These are phyloP conservation scores for Picochlorum sp. DNA, from an alignment of 139 green algal species.

Conservation along the genomic window DNA sequence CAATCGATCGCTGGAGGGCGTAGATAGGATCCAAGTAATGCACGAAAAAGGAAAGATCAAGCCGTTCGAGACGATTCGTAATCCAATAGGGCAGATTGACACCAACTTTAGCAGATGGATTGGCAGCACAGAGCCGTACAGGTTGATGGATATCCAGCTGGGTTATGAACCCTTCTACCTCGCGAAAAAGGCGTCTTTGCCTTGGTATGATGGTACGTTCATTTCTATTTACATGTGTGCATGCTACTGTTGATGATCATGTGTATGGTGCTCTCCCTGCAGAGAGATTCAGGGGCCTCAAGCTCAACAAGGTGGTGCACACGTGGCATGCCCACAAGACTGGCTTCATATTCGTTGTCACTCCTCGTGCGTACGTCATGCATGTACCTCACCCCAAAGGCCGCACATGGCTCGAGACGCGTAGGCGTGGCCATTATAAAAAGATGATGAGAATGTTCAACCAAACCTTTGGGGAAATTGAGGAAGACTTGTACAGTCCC, in stretches of 20 bases:
- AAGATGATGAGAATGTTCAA: slow-evolving; percentile 26
- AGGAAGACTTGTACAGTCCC: slow-evolving; percentile 16
- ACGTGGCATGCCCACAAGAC: slow-evolving; percentile 24
- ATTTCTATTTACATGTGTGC: slow-evolving; percentile 7
- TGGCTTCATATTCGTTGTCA: slow-evolving; percentile 22
- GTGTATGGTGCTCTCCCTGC: not conserved
- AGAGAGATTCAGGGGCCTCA: slow-evolving; percentile 35
- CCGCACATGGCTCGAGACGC: slow-evolving; percentile 17
- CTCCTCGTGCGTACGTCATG: slow-evolving; percentile 22
- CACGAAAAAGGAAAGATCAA: slow-evolving; percentile 6
- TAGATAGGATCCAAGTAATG: slow-evolving; percentile 3
- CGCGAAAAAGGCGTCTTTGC: slow-evolving; percentile 17
- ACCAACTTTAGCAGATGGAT: slow-evolving; percentile 31
- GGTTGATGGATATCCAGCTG: slow-evolving; percentile 13
- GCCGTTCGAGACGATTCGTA: slow-evolving; percentile 24
- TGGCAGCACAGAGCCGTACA: slow-evolving; percentile 13
- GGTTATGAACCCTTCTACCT: slow-evolving; percentile 39
- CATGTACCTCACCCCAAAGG: slow-evolving; percentile 21
- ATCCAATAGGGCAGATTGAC: slow-evolving; percentile 15
- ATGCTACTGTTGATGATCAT: too few relatives aligned
- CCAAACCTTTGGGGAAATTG: slow-evolving; percentile 17
- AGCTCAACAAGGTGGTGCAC: slow-evolving; percentile 22
- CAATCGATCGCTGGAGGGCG: slow-evolving; percentile 10
- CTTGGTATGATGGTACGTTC: slow-evolving; percentile 31
- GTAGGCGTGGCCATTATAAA: slow-evolving; percentile 21